Conservation (phyloP, 345 rosid genomes). For the Populus alba region DNA sequence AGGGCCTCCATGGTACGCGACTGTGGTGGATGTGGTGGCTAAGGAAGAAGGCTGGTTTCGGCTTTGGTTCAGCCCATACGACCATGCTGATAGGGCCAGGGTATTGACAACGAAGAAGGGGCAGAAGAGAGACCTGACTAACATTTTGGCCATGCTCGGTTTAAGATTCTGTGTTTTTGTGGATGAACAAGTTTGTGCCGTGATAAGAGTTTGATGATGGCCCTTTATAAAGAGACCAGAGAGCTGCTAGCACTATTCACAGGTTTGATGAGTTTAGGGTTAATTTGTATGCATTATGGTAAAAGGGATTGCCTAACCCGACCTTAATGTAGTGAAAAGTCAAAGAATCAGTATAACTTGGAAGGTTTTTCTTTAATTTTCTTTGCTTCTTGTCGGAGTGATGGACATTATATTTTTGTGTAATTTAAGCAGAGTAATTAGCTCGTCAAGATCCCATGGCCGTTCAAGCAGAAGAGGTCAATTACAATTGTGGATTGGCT, state of each 20-base stretch:
- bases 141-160: not conserved
- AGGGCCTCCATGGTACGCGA: conserved; percentile 28
- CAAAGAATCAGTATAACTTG: too few species aligned
- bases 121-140: not conserved
- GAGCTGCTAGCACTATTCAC: not conserved
- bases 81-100: conserved; percentile 2
- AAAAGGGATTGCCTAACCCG: too few species aligned
- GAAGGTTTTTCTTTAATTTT: too few species aligned
- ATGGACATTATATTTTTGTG: too few species aligned
- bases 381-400: too few species aligned
- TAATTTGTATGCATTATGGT: not conserved
- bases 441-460: not conserved
- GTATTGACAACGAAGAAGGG: not conserved
- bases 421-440: too few species aligned
- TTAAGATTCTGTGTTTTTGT: conserved; percentile 1
- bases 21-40: not conserved
- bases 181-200: not conserved
- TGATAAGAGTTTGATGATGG: not conserved
- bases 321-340: too few species aligned
- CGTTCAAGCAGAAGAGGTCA: not conserved
- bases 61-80: conserved; percentile 5
- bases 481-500: not conserved
- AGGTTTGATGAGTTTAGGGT: not conserved
- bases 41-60: not conserved
- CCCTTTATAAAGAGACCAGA: not conserved